Evolutionary conservation across 768 basidiomycete genomes (phyloP).

Genomic region (Mycena indigotica): DNA sequence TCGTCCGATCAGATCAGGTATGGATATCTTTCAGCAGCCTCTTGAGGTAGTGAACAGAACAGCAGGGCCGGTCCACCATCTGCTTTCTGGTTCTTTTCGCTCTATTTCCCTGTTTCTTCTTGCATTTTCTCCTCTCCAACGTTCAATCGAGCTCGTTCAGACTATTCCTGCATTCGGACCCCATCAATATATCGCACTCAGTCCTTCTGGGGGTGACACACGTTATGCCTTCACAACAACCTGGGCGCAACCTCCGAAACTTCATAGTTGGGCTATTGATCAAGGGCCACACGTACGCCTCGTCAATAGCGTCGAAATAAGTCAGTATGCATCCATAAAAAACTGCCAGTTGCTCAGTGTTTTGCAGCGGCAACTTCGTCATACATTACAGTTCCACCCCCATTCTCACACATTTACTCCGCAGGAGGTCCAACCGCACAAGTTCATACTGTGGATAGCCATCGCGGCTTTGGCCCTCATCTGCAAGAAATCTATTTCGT

Average conservation of each 20-base stretch:
- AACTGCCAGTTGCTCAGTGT: not conserved
- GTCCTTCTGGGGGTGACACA: constrained; percentile 32
- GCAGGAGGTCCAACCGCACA: constrained; percentile 56
- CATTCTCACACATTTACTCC: constrained; percentile 51
- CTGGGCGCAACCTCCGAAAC: constrained; percentile 50
- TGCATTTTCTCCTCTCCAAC: constrained; percentile 46
- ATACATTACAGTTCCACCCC: constrained; percentile 51
- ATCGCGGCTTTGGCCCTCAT: constrained; percentile 44
- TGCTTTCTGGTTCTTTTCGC: constrained; percentile 53
- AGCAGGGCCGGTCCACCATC: constrained; percentile 30
- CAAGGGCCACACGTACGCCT: constrained; percentile 37
- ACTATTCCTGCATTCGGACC: constrained; percentile 49
- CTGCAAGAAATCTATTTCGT: constrained; percentile 52
- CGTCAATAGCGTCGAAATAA: constrained; percentile 49
- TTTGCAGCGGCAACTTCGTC: constrained; percentile 54
- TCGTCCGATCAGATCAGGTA: not conserved
- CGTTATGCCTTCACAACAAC: constrained; percentile 46
- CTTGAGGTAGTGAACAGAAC: not conserved
- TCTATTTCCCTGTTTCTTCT: constrained; percentile 53
- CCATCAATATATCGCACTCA: constrained; percentile 51
- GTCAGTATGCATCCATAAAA: constrained; percentile 31
- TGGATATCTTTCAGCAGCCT: not conserved
- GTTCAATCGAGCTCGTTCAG: constrained; percentile 42
- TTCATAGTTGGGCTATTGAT: constrained; percentile 49
- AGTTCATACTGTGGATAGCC: constrained; percentile 37